A percentile compares a stretch with the other conserved stretches of the same genome.
phyloP scores from a whole-genome alignment of 192 early-diverging fungal genomes.

The Neocallimastix lanati region DNA sequence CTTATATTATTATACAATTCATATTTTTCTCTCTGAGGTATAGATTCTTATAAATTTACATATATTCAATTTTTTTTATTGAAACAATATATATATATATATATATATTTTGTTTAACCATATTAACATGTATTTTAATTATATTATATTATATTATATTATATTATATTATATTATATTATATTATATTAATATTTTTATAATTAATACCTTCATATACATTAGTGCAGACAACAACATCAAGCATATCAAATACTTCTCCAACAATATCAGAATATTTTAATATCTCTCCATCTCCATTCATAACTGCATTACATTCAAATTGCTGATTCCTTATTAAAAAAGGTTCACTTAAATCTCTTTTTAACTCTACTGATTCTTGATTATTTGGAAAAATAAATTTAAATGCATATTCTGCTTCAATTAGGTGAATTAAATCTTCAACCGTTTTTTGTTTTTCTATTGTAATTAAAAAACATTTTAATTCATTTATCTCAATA shows the following conservation, averaged over 20 bases:
- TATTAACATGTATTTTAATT: not conserved
- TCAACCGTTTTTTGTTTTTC: constrained; percentile 35
- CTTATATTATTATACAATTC: not conserved
- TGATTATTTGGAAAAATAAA: constrained; percentile 7
- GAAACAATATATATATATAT: too few relatives aligned
- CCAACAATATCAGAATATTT: constrained; percentile 25
- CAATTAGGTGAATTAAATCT: constrained; percentile 40
- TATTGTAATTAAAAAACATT: constrained; percentile 25
- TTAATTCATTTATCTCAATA: not conserved
- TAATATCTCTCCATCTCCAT: constrained; percentile 15
- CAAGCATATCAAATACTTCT: constrained; percentile 27
- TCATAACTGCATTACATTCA: constrained; percentile 17
- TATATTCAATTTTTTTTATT: too few relatives aligned
- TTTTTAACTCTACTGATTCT: constrained; percentile 2
- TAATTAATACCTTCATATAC: constrained; percentile 5
- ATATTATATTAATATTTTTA: not conserved
- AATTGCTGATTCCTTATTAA: constrained; percentile 4
- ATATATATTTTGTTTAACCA: too few relatives aligned
- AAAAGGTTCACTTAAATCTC: constrained; percentile 6
- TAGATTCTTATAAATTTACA: not conserved
- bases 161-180: constrained; percentile 4
- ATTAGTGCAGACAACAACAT: constrained; percentile 29
- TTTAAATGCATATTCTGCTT: constrained; percentile 44
- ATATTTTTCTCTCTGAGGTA: not conserved
- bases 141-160: not conserved